A percentile compares a stretch with the other conserved stretches of the same genome.
phyloP scores from a whole-genome alignment of 768 basidiomycete genomes.

The Mycena galopus region DNA sequence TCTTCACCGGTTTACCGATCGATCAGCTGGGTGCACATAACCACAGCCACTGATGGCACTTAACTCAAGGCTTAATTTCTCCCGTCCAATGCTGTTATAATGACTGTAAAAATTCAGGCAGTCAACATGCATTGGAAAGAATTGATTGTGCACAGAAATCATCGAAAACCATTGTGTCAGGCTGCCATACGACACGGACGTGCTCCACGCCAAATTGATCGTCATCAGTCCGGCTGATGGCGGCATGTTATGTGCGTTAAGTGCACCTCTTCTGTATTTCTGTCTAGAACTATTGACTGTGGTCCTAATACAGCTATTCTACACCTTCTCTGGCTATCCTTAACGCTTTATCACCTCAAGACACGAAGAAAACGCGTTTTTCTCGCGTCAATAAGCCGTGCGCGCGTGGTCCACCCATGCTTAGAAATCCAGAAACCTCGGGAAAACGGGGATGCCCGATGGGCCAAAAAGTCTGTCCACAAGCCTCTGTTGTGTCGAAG shows the following conservation, averaged over 20 bases:
- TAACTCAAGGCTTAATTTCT: no score
- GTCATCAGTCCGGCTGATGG: background rate
- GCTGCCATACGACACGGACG: background rate
- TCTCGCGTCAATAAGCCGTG: slow-evolving; percentile 1
- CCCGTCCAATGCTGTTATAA: no score
- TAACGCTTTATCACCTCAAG: background rate
- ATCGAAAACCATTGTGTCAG: background rate
- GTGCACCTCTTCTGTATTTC: background rate
- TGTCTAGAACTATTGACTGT: background rate
- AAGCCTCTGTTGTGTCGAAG: background rate
- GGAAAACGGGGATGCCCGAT: background rate
- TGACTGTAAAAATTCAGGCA: no score
- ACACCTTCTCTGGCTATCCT: background rate
- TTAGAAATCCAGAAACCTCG: background rate
- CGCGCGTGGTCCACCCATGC: background rate
- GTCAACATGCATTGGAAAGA: no score
- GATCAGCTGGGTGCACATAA: no score
- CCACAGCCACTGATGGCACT: no score
- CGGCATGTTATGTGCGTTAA: background rate
- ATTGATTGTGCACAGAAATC: no score
- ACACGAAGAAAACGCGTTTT: slow-evolving; percentile 1
- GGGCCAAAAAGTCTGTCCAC: background rate
- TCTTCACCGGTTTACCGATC: no score
- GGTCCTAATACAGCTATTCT: background rate
- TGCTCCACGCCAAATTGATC: background rate